A percentile compares a stretch with the other conserved stretches of the same genome.
Evolutionary conservation across 768 basidiomycete species (phyloP).

Genomic region (Rhodosporidiobolus odoratus): DNA sequence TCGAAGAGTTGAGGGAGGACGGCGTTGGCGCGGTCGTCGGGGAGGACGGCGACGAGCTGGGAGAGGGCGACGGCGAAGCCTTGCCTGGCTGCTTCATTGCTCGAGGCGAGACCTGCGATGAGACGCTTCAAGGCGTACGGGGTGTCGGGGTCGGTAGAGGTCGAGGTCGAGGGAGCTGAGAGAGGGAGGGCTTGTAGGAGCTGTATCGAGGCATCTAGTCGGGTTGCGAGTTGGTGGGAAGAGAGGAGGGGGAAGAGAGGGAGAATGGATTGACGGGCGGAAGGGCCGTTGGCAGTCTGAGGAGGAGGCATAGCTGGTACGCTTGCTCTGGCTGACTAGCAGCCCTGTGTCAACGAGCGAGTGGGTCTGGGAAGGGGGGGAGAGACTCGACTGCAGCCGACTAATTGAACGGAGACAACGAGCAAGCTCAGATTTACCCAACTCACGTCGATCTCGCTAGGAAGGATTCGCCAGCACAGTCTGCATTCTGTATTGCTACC

Average conservation of each 20-base stretch:
- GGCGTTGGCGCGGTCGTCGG: conserved; percentile 57
- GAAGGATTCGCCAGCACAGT: too few relatives aligned
- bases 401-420: too few relatives aligned
- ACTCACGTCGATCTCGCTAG: too few relatives aligned
- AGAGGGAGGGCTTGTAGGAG: conserved; percentile 11
- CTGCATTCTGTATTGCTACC: too few relatives aligned
- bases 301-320: not conserved
- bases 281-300: not conserved
- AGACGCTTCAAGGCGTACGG: conserved; percentile 84
- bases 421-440: too few relatives aligned
- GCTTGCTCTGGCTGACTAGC: not conserved
- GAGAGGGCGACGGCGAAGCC: conserved; percentile 95
- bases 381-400: too few relatives aligned
- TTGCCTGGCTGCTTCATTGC: conserved; percentile 83
- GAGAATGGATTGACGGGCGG: conserved; percentile 32
- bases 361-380: too few relatives aligned
- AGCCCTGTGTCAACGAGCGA: not conserved
- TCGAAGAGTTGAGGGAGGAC: conserved; percentile 70
- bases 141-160: conserved; percentile 56
- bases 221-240: conserved; percentile 20
- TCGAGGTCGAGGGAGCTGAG: too few relatives aligned
- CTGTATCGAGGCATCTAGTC: conserved; percentile 25
- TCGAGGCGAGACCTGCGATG: conserved; percentile 80
- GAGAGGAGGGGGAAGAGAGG: conserved; percentile 37
- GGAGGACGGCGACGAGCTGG: conserved; percentile 78